phyloP scores from a whole-genome alignment of 129 eudicot genomes.

The Tagetes erecta region DNA sequence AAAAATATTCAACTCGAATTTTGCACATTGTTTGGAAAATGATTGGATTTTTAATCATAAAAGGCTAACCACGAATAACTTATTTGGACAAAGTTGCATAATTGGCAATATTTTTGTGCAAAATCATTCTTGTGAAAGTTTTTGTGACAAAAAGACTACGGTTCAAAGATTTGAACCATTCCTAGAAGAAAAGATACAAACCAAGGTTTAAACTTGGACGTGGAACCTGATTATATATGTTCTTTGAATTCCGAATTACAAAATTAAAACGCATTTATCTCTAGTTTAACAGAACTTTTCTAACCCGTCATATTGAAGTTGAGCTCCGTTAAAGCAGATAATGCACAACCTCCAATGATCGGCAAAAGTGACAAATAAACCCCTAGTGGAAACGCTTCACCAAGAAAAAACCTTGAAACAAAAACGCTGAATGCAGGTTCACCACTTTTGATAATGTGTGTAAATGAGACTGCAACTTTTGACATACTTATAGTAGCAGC shows the following conservation, averaged over 20 bases:
- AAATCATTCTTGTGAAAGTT: neutral
- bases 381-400: slow-evolving; percentile 49
- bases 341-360: slow-evolving; percentile 59
- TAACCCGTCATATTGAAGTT: slow-evolving; percentile 65
- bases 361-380: slow-evolving; percentile 65
- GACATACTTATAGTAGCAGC: slow-evolving; percentile 73
- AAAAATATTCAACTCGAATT: neutral
- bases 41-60: neutral
- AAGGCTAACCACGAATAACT: slow-evolving; percentile 1
- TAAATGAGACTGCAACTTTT: slow-evolving; percentile 65
- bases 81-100: neutral
- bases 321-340: slow-evolving; percentile 61
- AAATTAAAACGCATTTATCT: neutral
- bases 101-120: neutral
- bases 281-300: neutral
- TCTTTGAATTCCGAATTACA: neutral
- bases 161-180: neutral
- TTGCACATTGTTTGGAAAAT: neutral
- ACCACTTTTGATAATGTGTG: slow-evolving; percentile 59
- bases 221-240: neutral
- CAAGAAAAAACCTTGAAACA: slow-evolving; percentile 51
- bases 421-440: slow-evolving; percentile 67
- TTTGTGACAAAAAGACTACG: neutral
- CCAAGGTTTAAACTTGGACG: neutral
- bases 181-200: neutral